Percentiles rank a stretch among this genome's conserved stretches.
These are phyloP conservation scores for Grifola frondosa DNA, from an alignment of 1,284 basidiomycete species.

Conservation along the genomic window DNA sequence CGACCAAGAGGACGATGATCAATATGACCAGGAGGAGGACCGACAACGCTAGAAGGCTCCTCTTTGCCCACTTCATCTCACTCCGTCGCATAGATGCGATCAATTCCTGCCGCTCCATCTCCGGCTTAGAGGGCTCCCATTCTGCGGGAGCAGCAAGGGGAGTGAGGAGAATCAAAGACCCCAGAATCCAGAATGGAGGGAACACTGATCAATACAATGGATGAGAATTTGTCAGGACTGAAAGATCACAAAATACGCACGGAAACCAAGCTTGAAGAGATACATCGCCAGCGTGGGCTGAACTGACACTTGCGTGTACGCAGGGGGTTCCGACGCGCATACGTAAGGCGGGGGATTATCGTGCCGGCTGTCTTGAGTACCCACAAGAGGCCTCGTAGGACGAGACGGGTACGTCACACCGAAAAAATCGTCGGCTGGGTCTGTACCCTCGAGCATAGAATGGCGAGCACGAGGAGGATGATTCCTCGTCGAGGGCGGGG, in stretches of 20 bases:
- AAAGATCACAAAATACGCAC: constrained; percentile 18
- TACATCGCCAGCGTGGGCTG: constrained; percentile 34
- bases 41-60: constrained; percentile 34
- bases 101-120: constrained; percentile 35
- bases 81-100: constrained; percentile 35
- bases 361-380: constrained; percentile 31
- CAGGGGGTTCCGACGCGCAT: constrained; percentile 21
- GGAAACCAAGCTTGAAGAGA: constrained; percentile 34
- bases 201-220: constrained; percentile 32
- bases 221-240: neutral
- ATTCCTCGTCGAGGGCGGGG: too few relatives aligned
- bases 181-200: constrained; percentile 43
- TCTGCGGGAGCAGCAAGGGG: constrained; percentile 38
- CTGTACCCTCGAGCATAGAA: constrained; percentile 16
- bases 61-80: constrained; percentile 42
- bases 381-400: constrained; percentile 11
- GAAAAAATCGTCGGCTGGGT: constrained; percentile 33
- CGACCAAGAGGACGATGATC: constrained; percentile 13
- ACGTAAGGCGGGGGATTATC: constrained; percentile 30
- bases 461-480: constrained; percentile 12
- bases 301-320: constrained; percentile 26
- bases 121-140: constrained; percentile 39
- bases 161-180: constrained; percentile 38
- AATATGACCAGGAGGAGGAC: constrained; percentile 12
- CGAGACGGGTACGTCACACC: constrained; percentile 22